Evolutionary conservation across 176 grass and related monocot genomes (phyloP).

Genomic region (Phyllostachys edulis): DNA sequence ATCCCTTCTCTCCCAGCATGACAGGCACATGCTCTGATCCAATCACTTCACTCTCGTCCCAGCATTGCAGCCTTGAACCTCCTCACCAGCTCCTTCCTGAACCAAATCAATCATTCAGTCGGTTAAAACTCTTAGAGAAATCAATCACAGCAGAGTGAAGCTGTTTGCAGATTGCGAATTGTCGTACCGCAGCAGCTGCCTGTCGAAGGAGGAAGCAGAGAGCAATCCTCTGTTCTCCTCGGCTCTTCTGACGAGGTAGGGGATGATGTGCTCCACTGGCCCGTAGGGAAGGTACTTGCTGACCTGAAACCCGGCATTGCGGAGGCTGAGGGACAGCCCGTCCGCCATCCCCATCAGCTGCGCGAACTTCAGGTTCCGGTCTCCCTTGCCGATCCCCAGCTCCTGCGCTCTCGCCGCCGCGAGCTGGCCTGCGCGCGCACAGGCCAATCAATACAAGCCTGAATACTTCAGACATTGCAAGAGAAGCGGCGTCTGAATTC

Average conservation of each 20-base stretch:
- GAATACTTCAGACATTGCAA: not conserved
- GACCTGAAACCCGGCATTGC: conserved; percentile 83
- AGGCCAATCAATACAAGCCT: not conserved
- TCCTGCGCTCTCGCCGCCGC: conserved; percentile 66
- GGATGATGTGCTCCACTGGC: conserved; percentile 86
- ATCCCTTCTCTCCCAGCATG: not conserved
- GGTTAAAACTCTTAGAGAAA: not conserved
- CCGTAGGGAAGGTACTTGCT: conserved; percentile 96
- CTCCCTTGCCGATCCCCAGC: conserved; percentile 55
- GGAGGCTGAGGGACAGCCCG: conserved; percentile 71
- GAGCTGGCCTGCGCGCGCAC: conserved; percentile 31
- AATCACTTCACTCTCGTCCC: conserved; percentile 31
- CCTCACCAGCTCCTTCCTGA: conserved; percentile 77
- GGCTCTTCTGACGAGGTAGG: conserved; percentile 85
- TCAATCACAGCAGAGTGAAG: not conserved
- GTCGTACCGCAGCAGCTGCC: conserved; percentile 67
- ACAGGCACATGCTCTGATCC: not conserved
- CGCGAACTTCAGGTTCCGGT: conserved; percentile 78
- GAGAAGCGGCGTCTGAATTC: not conserved
- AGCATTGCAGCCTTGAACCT: conserved; percentile 54
- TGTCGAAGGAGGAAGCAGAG: conserved; percentile 64
- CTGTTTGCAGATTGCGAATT: not conserved
- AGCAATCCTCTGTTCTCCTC: conserved; percentile 95
- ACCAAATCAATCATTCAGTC: not conserved
- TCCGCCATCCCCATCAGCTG: conserved; percentile 99